Evolutionary conservation across 2,329 filamentous ascomycete genomes (phyloP).

Genomic region (Penicillium crustosum): DNA sequence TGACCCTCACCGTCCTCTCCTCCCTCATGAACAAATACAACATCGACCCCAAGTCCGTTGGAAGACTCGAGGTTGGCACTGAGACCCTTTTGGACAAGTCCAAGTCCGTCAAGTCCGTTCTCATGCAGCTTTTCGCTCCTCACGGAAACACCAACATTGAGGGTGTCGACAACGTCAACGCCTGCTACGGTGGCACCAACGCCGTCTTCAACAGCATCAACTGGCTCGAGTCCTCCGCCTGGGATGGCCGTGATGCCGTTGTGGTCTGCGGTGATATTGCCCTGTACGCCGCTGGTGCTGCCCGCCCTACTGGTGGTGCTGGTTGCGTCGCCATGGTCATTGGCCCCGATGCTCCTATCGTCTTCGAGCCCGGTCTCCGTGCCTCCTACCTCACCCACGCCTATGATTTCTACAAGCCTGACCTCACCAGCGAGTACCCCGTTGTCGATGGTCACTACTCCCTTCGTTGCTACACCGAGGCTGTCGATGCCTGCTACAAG

Average conservation of each 20-base stretch:
- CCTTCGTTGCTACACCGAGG: slow-evolving; percentile 76
- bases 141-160: slow-evolving; percentile 77
- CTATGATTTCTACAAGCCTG: slow-evolving; percentile 90
- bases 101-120: slow-evolving; percentile 84
- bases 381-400: slow-evolving; percentile 79
- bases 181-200: slow-evolving; percentile 84
- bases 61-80: slow-evolving; percentile 79
- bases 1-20: slow-evolving; percentile 74
- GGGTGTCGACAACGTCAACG: slow-evolving; percentile 79
- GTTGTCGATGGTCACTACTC: slow-evolving; percentile 84
- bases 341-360: slow-evolving; percentile 74
- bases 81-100: slow-evolving; percentile 87
- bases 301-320: slow-evolving; percentile 77
- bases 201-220: slow-evolving; percentile 80
- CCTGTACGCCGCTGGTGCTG: slow-evolving; percentile 79
- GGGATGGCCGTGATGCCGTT: slow-evolving; percentile 80
- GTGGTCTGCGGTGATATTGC: slow-evolving; percentile 81
- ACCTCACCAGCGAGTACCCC: slow-evolving; percentile 82
- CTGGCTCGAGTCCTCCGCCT: slow-evolving; percentile 83
- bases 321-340: slow-evolving; percentile 77
- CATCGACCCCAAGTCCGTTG: slow-evolving; percentile 74
- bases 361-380: slow-evolving; percentile 74
- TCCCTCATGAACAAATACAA: slow-evolving; percentile 80
- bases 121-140: slow-evolving; percentile 78
- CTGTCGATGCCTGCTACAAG: slow-evolving; percentile 77